Evolutionary conservation across 2,329 filamentous ascomycete genomes (phyloP).

Genomic region (Venturia effusa): DNA sequence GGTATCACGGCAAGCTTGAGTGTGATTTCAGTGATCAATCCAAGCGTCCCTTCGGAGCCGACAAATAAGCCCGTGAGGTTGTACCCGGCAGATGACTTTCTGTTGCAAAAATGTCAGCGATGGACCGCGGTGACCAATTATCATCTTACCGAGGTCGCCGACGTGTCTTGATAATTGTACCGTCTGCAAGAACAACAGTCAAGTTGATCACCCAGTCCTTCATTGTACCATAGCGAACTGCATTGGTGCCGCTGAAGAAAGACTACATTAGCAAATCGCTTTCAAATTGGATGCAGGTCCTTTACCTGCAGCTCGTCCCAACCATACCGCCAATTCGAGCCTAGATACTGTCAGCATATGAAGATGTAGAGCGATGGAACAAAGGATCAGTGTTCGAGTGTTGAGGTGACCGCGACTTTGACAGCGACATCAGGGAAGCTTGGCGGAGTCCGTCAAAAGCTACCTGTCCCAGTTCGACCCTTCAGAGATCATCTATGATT

Average conservation of each 20-base stretch:
- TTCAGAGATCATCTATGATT: conserved; percentile 28
- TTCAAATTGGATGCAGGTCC: neutral
- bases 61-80: conserved; percentile 73
- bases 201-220: conserved; percentile 80
- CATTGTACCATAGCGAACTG: conserved; percentile 75
- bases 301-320: conserved; percentile 52
- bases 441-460: too few species aligned
- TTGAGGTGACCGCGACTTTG: neutral
- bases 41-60: conserved; percentile 71
- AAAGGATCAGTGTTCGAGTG: neutral
- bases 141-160: conserved; percentile 49
- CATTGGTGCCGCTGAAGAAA: conserved; percentile 58
- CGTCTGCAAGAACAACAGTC: conserved; percentile 70
- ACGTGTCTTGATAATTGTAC: conserved; percentile 68
- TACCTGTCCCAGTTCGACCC: neutral
- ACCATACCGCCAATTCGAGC: conserved; percentile 78
- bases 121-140: neutral
- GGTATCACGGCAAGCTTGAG: conserved; percentile 70
- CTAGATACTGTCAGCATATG: conserved; percentile 16
- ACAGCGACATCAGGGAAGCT: neutral
- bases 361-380: neutral
- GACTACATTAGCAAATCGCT: neutral
- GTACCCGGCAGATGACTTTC: conserved; percentile 72
- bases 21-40: conserved; percentile 72
- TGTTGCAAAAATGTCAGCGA: conserved; percentile 10